These are phyloP conservation scores for Aureobasidium musti DNA, from an alignment of 2,329 filamentous ascomycete species.

Conservation along the genomic window DNA sequence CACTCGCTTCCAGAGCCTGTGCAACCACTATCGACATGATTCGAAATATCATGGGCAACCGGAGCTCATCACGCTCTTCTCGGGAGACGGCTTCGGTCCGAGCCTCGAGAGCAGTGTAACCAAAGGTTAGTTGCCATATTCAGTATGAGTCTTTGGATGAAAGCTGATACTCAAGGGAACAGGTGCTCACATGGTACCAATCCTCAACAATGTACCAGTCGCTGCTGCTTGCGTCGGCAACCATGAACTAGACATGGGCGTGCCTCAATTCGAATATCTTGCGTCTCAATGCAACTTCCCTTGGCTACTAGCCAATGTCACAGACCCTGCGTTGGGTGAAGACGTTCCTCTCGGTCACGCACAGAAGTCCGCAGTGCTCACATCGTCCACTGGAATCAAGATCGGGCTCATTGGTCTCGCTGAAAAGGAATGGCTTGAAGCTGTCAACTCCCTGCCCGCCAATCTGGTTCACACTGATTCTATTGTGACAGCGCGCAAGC, in stretches of 20 bases:
- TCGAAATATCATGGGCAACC: conserved; percentile 64
- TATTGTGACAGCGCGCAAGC: conserved; percentile 70
- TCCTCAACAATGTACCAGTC: conserved; percentile 76
- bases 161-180: conserved; percentile 10
- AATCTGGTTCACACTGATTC: conserved; percentile 81
- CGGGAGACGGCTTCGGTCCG: conserved; percentile 90
- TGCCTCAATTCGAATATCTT: conserved; percentile 74
- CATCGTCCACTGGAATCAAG: conserved; percentile 79
- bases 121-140: conserved; percentile 60
- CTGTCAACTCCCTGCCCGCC: conserved; percentile 82
- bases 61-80: conserved; percentile 76
- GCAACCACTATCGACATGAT: conserved; percentile 70
- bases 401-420: conserved; percentile 82
- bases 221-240: conserved; percentile 84
- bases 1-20: conserved; percentile 75
- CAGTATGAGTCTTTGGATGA: background rate
- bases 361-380: conserved; percentile 73
- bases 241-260: conserved; percentile 90
- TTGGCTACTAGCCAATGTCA: conserved; percentile 85
- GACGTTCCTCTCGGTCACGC: conserved; percentile 74
- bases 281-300: conserved; percentile 76
- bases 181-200: conserved; percentile 83
- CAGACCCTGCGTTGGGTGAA: conserved; percentile 78
- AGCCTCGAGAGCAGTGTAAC: conserved; percentile 86
- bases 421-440: conserved; percentile 77